phyloP scores from a whole-genome alignment of 192 early-diverging fungal species.

The Linnemannia schmuckeri region DNA sequence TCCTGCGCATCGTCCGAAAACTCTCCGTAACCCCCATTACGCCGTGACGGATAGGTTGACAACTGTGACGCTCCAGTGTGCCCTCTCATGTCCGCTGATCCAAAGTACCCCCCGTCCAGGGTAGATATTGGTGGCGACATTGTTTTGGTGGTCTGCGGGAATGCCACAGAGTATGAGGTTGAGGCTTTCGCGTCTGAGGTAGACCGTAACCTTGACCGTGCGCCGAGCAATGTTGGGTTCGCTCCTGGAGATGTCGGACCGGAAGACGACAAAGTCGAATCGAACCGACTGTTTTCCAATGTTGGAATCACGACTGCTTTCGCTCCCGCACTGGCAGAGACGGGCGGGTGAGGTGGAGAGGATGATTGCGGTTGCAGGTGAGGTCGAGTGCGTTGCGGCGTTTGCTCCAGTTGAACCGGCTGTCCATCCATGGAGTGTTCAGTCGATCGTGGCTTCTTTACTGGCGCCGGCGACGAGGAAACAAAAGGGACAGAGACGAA shows the following conservation, averaged over 20 bases:
- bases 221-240: slow-evolving; percentile 29
- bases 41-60: slow-evolving; percentile 17
- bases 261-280: not conserved
- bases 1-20: not conserved
- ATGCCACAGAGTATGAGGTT: slow-evolving; percentile 19
- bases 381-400: not conserved
- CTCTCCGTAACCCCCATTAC: slow-evolving; percentile 5
- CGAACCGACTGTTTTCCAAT: not conserved
- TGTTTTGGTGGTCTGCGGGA: slow-evolving; percentile 16
- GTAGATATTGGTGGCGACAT: not conserved
- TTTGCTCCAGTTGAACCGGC: not conserved
- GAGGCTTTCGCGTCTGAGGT: slow-evolving; percentile 46
- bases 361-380: slow-evolving; percentile 3
- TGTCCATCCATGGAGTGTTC: slow-evolving; percentile 19
- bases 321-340: not conserved
- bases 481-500: not conserved
- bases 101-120: not conserved
- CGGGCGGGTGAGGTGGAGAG: slow-evolving; percentile 17
- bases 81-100: not conserved
- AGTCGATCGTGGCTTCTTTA: slow-evolving; percentile 37
- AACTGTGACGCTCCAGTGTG: slow-evolving; percentile 10
- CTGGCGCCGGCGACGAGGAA: not conserved
- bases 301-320: not conserved
- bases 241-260: slow-evolving; percentile 1
- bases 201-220: slow-evolving; percentile 43